Evolutionary conservation across 1,139 yeast genomes (phyloP), one percentile per base, ranked within the genome.

Genomic region (Hansenula anomala): DNA sequence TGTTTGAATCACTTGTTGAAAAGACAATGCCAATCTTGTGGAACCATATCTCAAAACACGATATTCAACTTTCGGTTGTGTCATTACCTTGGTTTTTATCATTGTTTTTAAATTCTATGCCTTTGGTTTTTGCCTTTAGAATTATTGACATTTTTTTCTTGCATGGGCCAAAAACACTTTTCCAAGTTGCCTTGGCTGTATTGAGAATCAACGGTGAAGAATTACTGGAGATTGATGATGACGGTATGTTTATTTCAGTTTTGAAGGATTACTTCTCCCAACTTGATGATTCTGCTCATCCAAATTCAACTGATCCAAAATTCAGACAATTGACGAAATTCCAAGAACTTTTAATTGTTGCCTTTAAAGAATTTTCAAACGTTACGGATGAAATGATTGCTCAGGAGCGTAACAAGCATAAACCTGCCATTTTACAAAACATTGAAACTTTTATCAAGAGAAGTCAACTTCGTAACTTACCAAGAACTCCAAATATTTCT

Each of bases 11-110:
- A 1, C 70, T 94, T 43, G 96, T 92, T 0, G 88, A 84, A 55
- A 85, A 83, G 43, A 88, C 94, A 1, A 79, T 94, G 84, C 98
- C 98, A 1, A 59, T 86, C 30, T 61, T 94, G 37, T 86, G 95
- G 85, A 86, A 77, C 6, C 97, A 92, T 60, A 78, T 94, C 37
- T 69, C 70, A 9, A 74, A 73, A 42, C 64, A 82, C 48, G 97
- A 94, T 55, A 90, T 94, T 36, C 98, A 94, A 54, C 68, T 94
- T n/a, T 86, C 96, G 0, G 95, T 94, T 15, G 94, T 92, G 1
- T 87, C 97, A 0, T 67, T 94, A 34, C 97, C 98, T 2, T 94
- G 99, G 99, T 94, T 94, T 55, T 67, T 94, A 41, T 88, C 97
- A 0, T 65, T 94, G 34, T 94, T 86, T 59, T 74, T 92, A 49